Conservation (phyloP, 108 stramenopile species). For the Thalassiosira profunda region DNA sequence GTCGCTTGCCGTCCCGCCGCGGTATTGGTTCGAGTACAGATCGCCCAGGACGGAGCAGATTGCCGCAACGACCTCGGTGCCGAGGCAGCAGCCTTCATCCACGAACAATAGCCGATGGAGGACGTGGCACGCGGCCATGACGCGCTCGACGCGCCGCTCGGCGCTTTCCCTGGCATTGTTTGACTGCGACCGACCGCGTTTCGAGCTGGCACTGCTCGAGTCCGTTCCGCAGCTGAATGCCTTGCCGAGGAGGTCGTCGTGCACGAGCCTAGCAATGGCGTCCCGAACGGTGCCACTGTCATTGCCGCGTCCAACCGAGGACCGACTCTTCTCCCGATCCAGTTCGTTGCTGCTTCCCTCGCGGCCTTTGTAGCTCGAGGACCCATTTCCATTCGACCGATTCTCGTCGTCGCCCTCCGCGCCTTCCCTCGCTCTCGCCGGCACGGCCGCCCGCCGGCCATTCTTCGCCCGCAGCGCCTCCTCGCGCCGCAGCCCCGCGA, state of each 20-base stretch:
- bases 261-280: constrained; percentile 25
- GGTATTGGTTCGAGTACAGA: constrained; percentile 21
- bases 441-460: not conserved
- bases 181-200: not conserved
- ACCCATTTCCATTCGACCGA: not conserved
- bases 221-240: no score
- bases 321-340: not conserved
- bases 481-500: constrained; percentile 20
- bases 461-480: not conserved
- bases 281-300: constrained; percentile 11
- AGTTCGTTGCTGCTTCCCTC: not conserved
- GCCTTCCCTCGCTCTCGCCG: not conserved
- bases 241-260: constrained; percentile 24
- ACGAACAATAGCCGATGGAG: constrained; percentile 43
- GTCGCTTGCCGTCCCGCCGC: not conserved
- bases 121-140: constrained; percentile 46
- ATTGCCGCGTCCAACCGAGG: not conserved
- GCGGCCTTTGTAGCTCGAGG: no score
- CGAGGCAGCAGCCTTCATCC: constrained; percentile 30
- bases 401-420: not conserved
- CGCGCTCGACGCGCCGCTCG: constrained; percentile 17
- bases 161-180: not conserved
- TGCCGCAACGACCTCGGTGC: constrained; percentile 28
- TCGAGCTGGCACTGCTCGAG: not conserved
- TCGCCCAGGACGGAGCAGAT: constrained; percentile 28